These are phyloP conservation scores for Serendipita sp. DNA, from an alignment of 768 basidiomycete genomes.

Conservation along the genomic window DNA sequence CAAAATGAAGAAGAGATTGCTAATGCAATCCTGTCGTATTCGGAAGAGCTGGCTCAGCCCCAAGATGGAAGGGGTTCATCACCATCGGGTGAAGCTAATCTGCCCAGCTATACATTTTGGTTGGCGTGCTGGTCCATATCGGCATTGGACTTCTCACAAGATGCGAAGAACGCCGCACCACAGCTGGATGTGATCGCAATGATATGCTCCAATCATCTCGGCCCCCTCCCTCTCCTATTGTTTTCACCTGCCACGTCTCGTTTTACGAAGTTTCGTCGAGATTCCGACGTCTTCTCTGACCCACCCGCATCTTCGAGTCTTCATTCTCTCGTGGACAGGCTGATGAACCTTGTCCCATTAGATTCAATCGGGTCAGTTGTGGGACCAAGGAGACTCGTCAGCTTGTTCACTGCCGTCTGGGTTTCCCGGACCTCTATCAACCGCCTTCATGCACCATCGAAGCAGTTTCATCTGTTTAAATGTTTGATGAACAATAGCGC, in stretches of 20 bases:
- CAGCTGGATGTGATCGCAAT: background rate
- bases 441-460: background rate
- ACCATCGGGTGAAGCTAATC: background rate
- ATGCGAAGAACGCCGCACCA: background rate
- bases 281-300: background rate
- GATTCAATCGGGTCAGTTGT: background rate
- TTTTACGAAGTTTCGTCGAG: background rate
- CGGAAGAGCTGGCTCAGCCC: background rate
- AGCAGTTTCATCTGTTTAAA: background rate
- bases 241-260: background rate
- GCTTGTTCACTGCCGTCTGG: background rate
- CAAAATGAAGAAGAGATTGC: background rate
- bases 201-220: background rate
- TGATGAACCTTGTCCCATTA: background rate
- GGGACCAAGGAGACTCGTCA: background rate
- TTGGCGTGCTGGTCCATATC: background rate
- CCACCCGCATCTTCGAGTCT: background rate
- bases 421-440: background rate
- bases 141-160: background rate
- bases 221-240: background rate
- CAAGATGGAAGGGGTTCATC: background rate
- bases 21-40: background rate
- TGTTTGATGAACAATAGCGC: too few species aligned
- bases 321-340: background rate
- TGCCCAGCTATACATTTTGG: background rate